These are phyloP conservation scores for Trichocladium uniseriatum DNA, from an alignment of 495 filamentous ascomycete genomes.

Conservation along the genomic window DNA sequence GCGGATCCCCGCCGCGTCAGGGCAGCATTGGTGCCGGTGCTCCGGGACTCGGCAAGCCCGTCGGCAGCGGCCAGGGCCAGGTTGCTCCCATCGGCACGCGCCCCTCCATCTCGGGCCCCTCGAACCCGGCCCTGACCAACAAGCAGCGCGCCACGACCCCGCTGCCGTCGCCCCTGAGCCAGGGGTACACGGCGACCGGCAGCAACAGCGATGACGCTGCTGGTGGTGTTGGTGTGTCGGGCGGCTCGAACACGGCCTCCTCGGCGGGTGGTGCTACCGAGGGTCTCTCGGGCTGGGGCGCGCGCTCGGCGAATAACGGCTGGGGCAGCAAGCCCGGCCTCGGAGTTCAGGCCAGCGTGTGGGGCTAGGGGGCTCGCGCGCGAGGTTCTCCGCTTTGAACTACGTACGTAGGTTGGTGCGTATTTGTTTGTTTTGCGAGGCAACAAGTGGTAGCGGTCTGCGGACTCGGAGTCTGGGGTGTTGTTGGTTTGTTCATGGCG, in stretches of 20 bases:
- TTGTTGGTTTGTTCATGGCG: not conserved
- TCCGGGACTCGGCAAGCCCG: constrained; percentile 28
- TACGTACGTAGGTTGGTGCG: too few relatives aligned
- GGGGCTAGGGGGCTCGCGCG: too few relatives aligned
- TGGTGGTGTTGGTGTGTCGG: not conserved
- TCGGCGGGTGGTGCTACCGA: constrained; percentile 28
- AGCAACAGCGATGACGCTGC: constrained; percentile 25
- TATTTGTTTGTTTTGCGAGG: not conserved
- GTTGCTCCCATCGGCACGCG: constrained; percentile 94
- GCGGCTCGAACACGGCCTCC: too few relatives aligned
- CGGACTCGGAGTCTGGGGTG: not conserved
- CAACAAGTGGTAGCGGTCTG: too few relatives aligned
- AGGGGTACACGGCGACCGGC: constrained; percentile 53
- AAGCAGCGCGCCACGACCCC: constrained; percentile 89
- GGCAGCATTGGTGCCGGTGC: constrained; percentile 26
- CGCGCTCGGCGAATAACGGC: constrained; percentile 51
- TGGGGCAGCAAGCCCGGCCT: constrained; percentile 66
- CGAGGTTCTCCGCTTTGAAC: too few relatives aligned
- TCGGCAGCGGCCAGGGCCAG: too few relatives aligned
- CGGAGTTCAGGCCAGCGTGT: constrained; percentile 66
- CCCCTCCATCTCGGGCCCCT: constrained; percentile 43
- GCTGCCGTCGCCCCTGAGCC: constrained; percentile 78
- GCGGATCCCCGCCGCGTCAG: constrained; percentile 74
- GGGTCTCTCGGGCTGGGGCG: constrained; percentile 54
- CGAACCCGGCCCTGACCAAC: constrained; percentile 55